Evolutionary conservation across 768 basidiomycete species (phyloP), one percentile per base, ranked within the genome.

Genomic region (Lactarius vividus): DNA sequence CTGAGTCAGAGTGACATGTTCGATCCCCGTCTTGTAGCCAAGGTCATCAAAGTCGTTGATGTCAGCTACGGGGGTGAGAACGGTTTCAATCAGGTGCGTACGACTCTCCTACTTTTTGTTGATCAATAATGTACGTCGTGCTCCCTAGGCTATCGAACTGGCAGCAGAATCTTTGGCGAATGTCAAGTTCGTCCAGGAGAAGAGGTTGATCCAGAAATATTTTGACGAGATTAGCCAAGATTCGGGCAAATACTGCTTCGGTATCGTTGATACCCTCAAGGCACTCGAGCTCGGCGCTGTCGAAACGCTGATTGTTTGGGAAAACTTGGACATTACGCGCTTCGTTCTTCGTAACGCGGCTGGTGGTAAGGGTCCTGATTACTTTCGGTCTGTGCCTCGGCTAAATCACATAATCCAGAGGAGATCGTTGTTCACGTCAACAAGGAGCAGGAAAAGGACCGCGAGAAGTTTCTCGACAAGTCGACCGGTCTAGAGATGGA

Each of bases 111-210:
- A 18, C 35, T 46, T 55, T 46, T 35, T 20, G 33, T 5, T 6
- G 18, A 18, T 29, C 7, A 1, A 46, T 28, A 13, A 23, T 46
- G 2, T 40, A 62, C 15, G 7, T 26, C 33, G 2, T 54, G 31
- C 13, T 5, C 11, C 71, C 16, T 10, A 94, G 93, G 96, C 97
- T 20, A 98, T 99, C 71, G 97, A 98, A 75, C 86, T 98, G 60
- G 93, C 97, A 0, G 91, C 94, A 1, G 97, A 99, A 77, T 91
- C 94, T 3, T 86, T 99, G 33, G 88, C 93, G 42, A 98, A 98
- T 76, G 97, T 99, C 82, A 99, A 99, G 76, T 98, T 99, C 72
- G 96, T 99, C 39, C 96, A 98, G 77, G 97, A 99, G 82, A 98
- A 98, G 83, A 89, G 83, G 76, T 86, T 99, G 57, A 98, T 99